A percentile compares a stretch with the other conserved stretches of the same genome.
These are phyloP conservation scores for Klebsormidium nitens DNA, from an alignment of 139 green algal genomes.

Conservation along the genomic window DNA sequence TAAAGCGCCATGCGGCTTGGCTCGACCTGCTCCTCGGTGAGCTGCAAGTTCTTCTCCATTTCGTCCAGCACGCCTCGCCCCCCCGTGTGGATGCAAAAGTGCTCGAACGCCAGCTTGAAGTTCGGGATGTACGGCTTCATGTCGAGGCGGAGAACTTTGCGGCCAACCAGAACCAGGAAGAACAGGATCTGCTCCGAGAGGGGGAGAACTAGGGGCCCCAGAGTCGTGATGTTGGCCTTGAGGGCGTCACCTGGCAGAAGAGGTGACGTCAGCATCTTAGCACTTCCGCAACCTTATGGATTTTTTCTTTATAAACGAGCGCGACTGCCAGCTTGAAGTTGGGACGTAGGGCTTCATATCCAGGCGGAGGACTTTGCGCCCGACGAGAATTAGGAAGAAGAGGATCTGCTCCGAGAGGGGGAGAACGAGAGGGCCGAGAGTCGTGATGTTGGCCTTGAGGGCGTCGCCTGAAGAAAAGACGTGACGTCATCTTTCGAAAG, in stretches of 20 bases:
- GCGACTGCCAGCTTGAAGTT: constrained; percentile 97
- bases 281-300: too few species aligned
- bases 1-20: constrained; percentile 11
- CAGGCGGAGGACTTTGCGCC: constrained; percentile 61
- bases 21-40: constrained; percentile 3
- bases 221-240: constrained; percentile 21
- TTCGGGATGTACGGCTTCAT: constrained; percentile 13
- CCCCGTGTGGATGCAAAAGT: constrained; percentile 37
- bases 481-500: too few species aligned
- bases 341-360: constrained; percentile 74
- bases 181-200: constrained; percentile 25
- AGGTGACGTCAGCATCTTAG: too few species aligned
- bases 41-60: constrained; percentile 13
- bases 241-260: constrained; percentile 14
- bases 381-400: constrained; percentile 84
- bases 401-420: constrained; percentile 87
- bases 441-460: constrained; percentile 95
- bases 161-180: background rate
- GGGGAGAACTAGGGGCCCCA: constrained; percentile 19
- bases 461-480: too few species aligned
- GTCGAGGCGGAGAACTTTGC: constrained; percentile 13
- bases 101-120: constrained; percentile 30
- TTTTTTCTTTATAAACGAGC: constrained; percentile 98
- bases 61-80: constrained; percentile 19
- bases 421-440: constrained; percentile 88